Evolutionary conservation across 768 basidiomycete genomes (phyloP).

Genomic region (Amanita subjunquillea): DNA sequence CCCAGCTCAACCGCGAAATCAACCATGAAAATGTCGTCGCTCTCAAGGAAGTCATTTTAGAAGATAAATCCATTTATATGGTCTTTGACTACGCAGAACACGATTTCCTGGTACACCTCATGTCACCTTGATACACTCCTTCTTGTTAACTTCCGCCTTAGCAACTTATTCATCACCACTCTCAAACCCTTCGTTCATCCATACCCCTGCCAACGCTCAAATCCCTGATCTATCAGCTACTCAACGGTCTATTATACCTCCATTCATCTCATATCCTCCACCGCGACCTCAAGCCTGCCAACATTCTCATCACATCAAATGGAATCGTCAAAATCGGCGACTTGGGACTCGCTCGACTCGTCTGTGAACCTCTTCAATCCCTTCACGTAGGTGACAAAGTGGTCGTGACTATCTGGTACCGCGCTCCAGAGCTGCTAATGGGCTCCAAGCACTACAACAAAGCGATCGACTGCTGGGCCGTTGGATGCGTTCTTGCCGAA

Average conservation of each 20-base stretch:
- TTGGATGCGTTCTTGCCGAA: constrained; percentile 97
- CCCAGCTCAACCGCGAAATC: constrained; percentile 80
- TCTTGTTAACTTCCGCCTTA: constrained; percentile 18
- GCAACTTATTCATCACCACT: constrained; percentile 99
- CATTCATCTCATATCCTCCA: constrained; percentile 94
- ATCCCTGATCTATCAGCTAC: constrained; percentile 86
- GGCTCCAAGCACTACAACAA: constrained; percentile 98
- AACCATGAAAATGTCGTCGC: constrained; percentile 86
- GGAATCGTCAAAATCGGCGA: constrained; percentile 99
- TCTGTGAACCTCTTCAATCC: constrained; percentile 85
- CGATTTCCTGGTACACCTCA: constrained; percentile 78
- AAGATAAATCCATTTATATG: constrained; percentile 99
- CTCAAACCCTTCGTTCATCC: constrained; percentile 72
- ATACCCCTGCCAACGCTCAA: constrained; percentile 79
- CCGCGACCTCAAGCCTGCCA: constrained; percentile 96
- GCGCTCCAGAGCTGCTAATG: constrained; percentile 90
- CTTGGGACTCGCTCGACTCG: constrained; percentile 85
- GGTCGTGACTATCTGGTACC: constrained; percentile 99
- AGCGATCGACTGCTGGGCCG: constrained; percentile 94
- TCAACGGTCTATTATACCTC: constrained; percentile 91
- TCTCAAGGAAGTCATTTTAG: constrained; percentile 89
- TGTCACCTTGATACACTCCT: background rate
- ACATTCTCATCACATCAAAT: constrained; percentile 85
- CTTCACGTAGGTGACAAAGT: constrained; percentile 95
- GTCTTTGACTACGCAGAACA: constrained; percentile 99